Evolutionary conservation across 2,329 filamentous ascomycete genomes (phyloP).

Genomic region (Ascochyta clinopodiicola): DNA sequence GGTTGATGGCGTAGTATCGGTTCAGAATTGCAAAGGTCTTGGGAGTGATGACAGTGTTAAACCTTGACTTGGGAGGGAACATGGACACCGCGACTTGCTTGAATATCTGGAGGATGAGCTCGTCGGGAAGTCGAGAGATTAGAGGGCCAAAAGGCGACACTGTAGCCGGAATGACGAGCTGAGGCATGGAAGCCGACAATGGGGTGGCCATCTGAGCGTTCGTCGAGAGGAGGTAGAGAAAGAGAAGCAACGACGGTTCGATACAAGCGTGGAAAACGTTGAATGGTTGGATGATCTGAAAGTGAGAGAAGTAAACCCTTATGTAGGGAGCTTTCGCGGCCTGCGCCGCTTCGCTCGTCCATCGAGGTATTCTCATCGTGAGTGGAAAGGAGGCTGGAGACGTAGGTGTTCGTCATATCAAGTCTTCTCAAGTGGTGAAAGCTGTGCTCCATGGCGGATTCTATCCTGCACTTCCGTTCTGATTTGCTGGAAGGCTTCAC

Average conservation of each 20-base stretch:
- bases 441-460: not conserved
- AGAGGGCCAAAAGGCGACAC: slow-evolving; percentile 6
- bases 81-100: slow-evolving; percentile 2
- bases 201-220: not conserved
- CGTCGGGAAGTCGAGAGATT: slow-evolving; percentile 20
- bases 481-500: not conserved
- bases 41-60: slow-evolving; percentile 7
- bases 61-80: not conserved
- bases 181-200: slow-evolving; percentile 1
- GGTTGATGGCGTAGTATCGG: slow-evolving; percentile 2
- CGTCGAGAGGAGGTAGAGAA: not conserved
- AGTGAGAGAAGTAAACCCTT: not conserved
- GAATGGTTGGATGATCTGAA: not conserved
- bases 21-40: slow-evolving; percentile 13
- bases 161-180: slow-evolving; percentile 5
- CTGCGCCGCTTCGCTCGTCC: not conserved
- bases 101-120: slow-evolving; percentile 25
- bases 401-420: not conserved
- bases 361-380: slow-evolving; percentile 14
- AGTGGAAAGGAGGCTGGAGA: not conserved
- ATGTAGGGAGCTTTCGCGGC: not conserved
- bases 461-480: not conserved
- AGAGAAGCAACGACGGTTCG: not conserved
- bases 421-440: not conserved
- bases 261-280: not conserved